Conservation (phyloP, 805 yeast genomes). For the Saccharomycopsis sp. region DNA sequence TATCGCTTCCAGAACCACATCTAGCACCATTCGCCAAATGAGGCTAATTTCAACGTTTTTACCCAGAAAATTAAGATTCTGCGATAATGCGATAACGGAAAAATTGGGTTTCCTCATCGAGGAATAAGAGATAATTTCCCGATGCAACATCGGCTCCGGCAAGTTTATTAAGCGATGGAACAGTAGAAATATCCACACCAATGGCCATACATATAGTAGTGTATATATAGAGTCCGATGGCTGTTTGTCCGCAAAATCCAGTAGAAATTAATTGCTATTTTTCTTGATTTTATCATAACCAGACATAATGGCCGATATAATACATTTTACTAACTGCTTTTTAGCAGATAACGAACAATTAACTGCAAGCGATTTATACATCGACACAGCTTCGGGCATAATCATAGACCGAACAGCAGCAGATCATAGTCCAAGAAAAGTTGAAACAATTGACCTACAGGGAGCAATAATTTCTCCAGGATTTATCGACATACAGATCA, state of each 20-base stretch:
- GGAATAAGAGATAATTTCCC: neutral
- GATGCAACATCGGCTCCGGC: neutral
- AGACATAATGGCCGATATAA: neutral
- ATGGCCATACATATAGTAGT: neutral
- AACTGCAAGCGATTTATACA: constrained; percentile 24
- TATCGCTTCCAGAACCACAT: neutral
- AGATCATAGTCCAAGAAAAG: constrained; percentile 14
- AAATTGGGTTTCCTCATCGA: neutral
- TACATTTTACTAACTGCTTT: constrained; percentile 33
- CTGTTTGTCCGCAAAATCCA: neutral
- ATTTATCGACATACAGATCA: constrained; percentile 32
- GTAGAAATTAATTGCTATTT: neutral
- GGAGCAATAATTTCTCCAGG: constrained; percentile 31
- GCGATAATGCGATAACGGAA: neutral
- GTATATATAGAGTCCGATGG: neutral
- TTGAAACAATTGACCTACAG: constrained; percentile 33
- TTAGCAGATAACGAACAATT: constrained; percentile 36
- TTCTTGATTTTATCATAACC: neutral
- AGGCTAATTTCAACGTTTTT: neutral
- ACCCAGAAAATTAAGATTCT: neutral
- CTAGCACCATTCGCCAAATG: neutral
- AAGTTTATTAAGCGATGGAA: neutral
- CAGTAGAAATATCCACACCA: neutral
- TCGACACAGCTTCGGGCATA: constrained; percentile 30
- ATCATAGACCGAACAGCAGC: constrained; percentile 26